Evolutionary conservation across 495 filamentous ascomycete genomes (phyloP), one percentile per base, ranked within the genome.

Genomic region (Aspergillus ostianus): DNA sequence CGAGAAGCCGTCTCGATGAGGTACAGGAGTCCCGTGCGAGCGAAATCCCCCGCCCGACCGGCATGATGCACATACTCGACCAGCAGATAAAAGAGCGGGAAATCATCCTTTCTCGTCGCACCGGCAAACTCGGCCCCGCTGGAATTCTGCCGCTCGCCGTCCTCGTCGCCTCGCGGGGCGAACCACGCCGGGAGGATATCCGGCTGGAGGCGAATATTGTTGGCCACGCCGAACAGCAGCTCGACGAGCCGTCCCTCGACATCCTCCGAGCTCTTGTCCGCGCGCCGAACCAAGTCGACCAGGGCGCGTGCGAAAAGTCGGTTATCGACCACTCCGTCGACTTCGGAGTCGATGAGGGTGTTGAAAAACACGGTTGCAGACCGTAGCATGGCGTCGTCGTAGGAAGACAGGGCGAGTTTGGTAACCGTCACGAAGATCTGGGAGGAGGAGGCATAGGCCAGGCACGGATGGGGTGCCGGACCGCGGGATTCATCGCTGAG

Each of bases 11-110:
- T 89, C 73, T 98, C 94, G 62, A 98, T 95, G 58, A 99, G 87
- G 70, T 99, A 98, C 8, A 99, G 82, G 52, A 99, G 73, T 0
- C 94, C 94, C 0, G 93, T 99, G 52, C 94, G 82, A n/a, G 95
- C 93, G 77, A 99, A 99, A 71, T 99, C 94, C 21, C 94, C 94
- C 19, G 93, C 87, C 32, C 90, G 85, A 49, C 93, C 92, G 57
- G 96, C 92, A 59, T 93, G 88, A 67, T 99, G 92, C 32, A 99
- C 93, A 72, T 96, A 94, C 68, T 98, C 92, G 54, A 99, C 88
- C 58, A 98, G 80, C 32, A 97, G 77, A 72, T 97, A 98, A 76
- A 97, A 98, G 21, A 99, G 68, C 0, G 94, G 94, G 67, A 99
- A 98, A 64, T 95, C 92, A 65, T 93, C 89, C 72, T 92, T 96